Evolutionary conservation across 2,329 filamentous ascomycete genomes (phyloP).

Genomic region (Onygena corvina): DNA sequence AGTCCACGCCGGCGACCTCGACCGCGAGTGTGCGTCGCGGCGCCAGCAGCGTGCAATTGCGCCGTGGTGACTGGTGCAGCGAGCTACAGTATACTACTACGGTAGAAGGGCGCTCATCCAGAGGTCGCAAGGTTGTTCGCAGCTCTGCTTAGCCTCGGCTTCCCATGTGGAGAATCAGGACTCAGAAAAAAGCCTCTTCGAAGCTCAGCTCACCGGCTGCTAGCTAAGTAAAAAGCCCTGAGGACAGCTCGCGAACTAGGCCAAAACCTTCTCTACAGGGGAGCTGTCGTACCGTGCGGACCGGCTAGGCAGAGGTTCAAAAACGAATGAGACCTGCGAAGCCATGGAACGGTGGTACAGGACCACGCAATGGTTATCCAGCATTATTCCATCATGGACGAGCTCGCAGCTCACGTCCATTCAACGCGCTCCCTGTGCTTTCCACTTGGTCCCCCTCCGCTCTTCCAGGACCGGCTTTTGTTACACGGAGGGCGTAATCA

Average conservation of each 20-base stretch:
- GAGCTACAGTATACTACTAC: no score
- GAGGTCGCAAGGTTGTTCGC: neutral
- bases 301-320: neutral
- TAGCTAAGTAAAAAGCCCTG: no score
- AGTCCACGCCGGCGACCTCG: no score
- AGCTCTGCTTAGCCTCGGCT: constrained; percentile 2
- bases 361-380: neutral
- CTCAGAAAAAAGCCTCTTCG: no score
- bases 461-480: neutral
- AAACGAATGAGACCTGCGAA: no score
- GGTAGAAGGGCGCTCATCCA: no score
- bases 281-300: neutral
- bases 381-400: constrained; percentile 1
- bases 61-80: no score
- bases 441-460: neutral
- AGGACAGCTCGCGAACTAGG: no score
- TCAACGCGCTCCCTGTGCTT: neutral
- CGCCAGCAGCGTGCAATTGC: no score
- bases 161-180: neutral
- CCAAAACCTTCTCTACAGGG: no score
- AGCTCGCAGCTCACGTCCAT: neutral
- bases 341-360: constrained; percentile 4
- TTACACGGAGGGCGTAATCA: neutral
- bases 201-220: no score
- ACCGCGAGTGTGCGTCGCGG: no score